phyloP scores from a whole-genome alignment of 495 filamentous ascomycete species.

The Talaromyces proteolyticus region DNA sequence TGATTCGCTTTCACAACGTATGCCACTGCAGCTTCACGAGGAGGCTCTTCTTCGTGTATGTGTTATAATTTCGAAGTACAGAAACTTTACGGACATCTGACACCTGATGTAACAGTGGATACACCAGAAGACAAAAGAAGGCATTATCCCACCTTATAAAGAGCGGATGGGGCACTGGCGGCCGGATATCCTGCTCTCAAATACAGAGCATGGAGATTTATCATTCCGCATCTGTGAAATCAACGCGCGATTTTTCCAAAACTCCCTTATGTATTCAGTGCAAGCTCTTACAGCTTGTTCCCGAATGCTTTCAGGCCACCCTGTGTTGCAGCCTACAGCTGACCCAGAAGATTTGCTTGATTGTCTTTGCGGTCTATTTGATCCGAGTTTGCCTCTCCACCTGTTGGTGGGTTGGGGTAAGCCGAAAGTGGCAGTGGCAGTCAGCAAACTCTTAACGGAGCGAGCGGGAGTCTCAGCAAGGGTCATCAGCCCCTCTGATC shows the following conservation, averaged over 20 bases:
- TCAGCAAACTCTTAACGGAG: constrained; percentile 14
- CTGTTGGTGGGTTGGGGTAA: constrained; percentile 27
- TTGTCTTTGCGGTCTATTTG: constrained; percentile 16
- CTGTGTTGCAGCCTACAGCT: not conserved
- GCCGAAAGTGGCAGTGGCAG: constrained; percentile 23
- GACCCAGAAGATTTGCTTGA: constrained; percentile 9
- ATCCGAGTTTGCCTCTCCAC: constrained; percentile 21
- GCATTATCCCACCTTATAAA: constrained; percentile 6
- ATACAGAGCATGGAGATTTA: constrained; percentile 8
- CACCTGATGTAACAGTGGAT: constrained; percentile 13
- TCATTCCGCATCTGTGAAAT: constrained; percentile 35
- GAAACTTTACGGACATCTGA: not conserved
- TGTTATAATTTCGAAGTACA: not conserved
- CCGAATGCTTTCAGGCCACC: not conserved
- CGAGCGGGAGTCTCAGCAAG: constrained; percentile 9
- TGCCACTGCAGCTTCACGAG: constrained; percentile 28
- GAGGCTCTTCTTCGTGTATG: constrained; percentile 23
- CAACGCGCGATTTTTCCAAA: constrained; percentile 36
- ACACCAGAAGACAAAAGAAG: constrained; percentile 3
- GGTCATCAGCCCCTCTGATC: constrained; percentile 14
- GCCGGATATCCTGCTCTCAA: constrained; percentile 35
- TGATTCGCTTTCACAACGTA: constrained; percentile 26
- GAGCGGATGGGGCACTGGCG: constrained; percentile 27
- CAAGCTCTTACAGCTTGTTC: not conserved
- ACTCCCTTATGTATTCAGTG: constrained; percentile 19